phyloP scores from a whole-genome alignment of 2,329 filamentous ascomycete species.

The Calcarisporium arbuscula region DNA sequence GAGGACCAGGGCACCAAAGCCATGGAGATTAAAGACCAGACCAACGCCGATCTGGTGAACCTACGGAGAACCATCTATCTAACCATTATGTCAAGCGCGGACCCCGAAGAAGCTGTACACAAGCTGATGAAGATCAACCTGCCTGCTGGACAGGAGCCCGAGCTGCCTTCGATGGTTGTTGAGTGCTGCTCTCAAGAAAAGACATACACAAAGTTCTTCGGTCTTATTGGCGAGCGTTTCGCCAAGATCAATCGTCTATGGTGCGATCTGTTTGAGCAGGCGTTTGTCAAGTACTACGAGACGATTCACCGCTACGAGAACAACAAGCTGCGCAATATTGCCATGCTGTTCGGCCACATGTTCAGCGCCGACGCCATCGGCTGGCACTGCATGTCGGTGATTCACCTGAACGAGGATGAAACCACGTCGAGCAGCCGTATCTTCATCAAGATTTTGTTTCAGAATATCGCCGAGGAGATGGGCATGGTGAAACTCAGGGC shows the following conservation, averaged over 20 bases:
- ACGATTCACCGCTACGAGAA: conserved; percentile 97
- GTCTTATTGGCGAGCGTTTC: conserved; percentile 88
- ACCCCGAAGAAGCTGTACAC: conserved; percentile 94
- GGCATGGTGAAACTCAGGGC: conserved; percentile 75
- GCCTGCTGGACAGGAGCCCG: conserved; percentile 77
- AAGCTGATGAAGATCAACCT: conserved; percentile 94
- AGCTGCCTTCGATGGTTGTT: conserved; percentile 93
- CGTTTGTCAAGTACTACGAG: conserved; percentile 90
- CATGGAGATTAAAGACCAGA: conserved; percentile 96
- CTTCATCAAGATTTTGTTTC: conserved; percentile 96
- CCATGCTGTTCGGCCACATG: conserved; percentile 88
- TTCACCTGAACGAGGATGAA: conserved; percentile 93
- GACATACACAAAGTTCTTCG: conserved; percentile 97
- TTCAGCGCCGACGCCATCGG: conserved; percentile 82
- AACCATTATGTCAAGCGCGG: conserved; percentile 93
- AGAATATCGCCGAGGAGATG: conserved; percentile 81
- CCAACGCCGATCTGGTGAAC: conserved; percentile 91
- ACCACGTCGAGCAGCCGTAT: conserved; percentile 95
- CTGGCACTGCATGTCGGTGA: conserved; percentile 80
- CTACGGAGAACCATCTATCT: conserved; percentile 91
- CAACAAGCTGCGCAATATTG: conserved; percentile 89
- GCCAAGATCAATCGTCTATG: conserved; percentile 93
- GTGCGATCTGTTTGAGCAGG: conserved; percentile 85
- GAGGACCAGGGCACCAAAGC: conserved; percentile 73
- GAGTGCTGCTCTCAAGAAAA: conserved; percentile 96